These are phyloP conservation scores for Globisporangium abappressorium DNA, from an alignment of 352 stramenopile species.

Conservation along the genomic window DNA sequence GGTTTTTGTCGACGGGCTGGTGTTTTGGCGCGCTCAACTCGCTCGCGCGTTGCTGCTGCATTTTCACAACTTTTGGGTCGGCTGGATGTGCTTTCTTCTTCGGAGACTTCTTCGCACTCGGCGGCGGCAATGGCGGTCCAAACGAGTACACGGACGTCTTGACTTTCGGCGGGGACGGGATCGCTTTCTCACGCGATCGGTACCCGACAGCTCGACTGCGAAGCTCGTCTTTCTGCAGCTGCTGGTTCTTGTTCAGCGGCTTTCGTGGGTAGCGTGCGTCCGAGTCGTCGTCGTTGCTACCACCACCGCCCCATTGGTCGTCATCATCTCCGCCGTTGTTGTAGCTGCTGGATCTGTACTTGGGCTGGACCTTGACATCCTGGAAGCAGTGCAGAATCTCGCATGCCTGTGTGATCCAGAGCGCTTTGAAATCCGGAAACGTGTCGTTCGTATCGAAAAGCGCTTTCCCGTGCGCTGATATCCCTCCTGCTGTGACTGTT, in stretches of 20 bases:
- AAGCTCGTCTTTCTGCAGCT: constrained; percentile 67
- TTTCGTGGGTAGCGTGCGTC: constrained; percentile 24
- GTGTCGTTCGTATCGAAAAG: constrained; percentile 43
- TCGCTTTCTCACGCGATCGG: constrained; percentile 57
- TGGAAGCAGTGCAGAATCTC: constrained; percentile 52
- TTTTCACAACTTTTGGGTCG: constrained; percentile 36
- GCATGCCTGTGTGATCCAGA: constrained; percentile 62
- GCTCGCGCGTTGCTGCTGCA: constrained; percentile 53
- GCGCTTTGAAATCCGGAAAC: constrained; percentile 26
- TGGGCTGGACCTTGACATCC: constrained; percentile 23
- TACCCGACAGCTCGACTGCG: constrained; percentile 57
- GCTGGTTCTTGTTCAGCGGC: constrained; percentile 45
- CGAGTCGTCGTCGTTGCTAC: constrained; percentile 20
- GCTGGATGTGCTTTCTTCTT: constrained; percentile 32
- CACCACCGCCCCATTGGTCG: constrained; percentile 13
- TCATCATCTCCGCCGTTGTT: constrained; percentile 16
- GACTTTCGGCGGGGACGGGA: constrained; percentile 42
- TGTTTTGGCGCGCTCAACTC: constrained; percentile 67
- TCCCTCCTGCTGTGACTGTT: background rate
- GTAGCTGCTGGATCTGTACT: constrained; percentile 18
- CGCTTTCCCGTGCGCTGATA: constrained; percentile 23
- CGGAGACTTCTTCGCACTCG: constrained; percentile 31
- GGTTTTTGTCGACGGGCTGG: constrained; percentile 49
- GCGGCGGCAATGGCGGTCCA: constrained; percentile 34
- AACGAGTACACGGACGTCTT: constrained; percentile 59